Percentiles rank a stretch among this genome's conserved stretches.
Evolutionary conservation across 2,329 filamentous ascomycete species (phyloP).

Genomic region (Trichoderma koningiopsis): DNA sequence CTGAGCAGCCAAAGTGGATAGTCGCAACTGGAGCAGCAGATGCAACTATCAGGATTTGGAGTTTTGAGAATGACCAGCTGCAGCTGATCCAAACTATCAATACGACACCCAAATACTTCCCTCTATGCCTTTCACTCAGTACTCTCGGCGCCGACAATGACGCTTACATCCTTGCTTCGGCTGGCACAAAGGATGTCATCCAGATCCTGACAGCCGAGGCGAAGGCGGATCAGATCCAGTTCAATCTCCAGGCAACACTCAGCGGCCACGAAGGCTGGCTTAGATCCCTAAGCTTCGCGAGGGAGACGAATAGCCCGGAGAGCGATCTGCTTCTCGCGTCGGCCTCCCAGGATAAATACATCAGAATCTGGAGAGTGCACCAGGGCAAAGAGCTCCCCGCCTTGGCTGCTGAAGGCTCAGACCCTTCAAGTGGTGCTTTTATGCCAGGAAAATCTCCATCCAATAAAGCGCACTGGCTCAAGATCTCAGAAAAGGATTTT

Average conservation of each 20-base stretch:
- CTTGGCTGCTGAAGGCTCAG: slow-evolving; percentile 55
- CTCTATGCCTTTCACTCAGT: slow-evolving; percentile 72
- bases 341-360: slow-evolving; percentile 96
- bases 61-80: slow-evolving; percentile 52
- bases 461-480: slow-evolving; percentile 85
- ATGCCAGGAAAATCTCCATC: slow-evolving; percentile 72
- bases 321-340: slow-evolving; percentile 83
- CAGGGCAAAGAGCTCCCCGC: slow-evolving; percentile 66
- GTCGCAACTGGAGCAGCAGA: slow-evolving; percentile 82
- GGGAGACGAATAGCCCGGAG: slow-evolving; percentile 55
- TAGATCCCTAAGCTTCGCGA: slow-evolving; percentile 76
- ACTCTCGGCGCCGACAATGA: slow-evolving; percentile 55
- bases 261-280: slow-evolving; percentile 95
- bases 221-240: slow-evolving; percentile 48
- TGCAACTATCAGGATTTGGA: slow-evolving; percentile 72
- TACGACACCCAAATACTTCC: slow-evolving; percentile 78
- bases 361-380: slow-evolving; percentile 88
- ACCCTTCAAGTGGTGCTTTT: slow-evolving; percentile 60
- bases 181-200: slow-evolving; percentile 79
- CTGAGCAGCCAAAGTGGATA: slow-evolving; percentile 42
- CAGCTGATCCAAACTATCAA: slow-evolving; percentile 69
- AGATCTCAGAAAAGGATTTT: slow-evolving; percentile 63
- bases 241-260: slow-evolving; percentile 74
- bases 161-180: slow-evolving; percentile 73
- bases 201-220: slow-evolving; percentile 71